Evolutionary conservation across 2,329 filamentous ascomycete genomes (phyloP).

Genomic region (Gaeumannomyces sp.): DNA sequence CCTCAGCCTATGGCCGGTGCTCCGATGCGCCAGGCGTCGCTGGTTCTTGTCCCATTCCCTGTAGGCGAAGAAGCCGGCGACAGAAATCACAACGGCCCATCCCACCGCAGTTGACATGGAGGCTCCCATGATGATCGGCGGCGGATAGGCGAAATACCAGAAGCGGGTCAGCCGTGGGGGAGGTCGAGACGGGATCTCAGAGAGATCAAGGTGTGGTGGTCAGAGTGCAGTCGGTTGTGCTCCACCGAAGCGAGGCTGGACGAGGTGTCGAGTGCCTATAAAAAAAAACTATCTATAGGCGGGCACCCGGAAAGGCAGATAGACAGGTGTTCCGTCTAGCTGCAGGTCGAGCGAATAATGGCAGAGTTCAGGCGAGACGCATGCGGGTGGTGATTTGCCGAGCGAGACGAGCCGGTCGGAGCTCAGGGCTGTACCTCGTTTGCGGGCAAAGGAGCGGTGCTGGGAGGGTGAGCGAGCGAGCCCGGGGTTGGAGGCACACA

Average conservation of each 20-base stretch:
- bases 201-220: neutral
- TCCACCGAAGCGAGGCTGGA: neutral
- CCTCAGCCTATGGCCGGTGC: conserved; percentile 20
- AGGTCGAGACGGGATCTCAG: neutral
- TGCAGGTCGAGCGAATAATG: neutral
- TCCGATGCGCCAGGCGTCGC: conserved; percentile 16
- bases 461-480: neutral
- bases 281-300: neutral
- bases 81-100: conserved; percentile 25
- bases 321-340: neutral
- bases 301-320: neutral
- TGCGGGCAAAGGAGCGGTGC: neutral
- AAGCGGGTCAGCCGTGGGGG: neutral
- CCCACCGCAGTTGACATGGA: conserved; percentile 28
- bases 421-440: neutral
- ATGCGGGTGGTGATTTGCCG: neutral
- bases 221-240: neutral
- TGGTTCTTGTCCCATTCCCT: conserved; percentile 20
- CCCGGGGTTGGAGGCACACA: neutral
- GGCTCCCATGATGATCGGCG: conserved; percentile 25
- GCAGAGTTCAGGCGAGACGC: neutral
- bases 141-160: neutral
- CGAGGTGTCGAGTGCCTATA: neutral
- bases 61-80: conserved; percentile 19
- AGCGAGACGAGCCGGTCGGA: neutral